phyloP scores from a whole-genome alignment of 805 yeast species.

The Kregervanrija pseudodelftensis region DNA sequence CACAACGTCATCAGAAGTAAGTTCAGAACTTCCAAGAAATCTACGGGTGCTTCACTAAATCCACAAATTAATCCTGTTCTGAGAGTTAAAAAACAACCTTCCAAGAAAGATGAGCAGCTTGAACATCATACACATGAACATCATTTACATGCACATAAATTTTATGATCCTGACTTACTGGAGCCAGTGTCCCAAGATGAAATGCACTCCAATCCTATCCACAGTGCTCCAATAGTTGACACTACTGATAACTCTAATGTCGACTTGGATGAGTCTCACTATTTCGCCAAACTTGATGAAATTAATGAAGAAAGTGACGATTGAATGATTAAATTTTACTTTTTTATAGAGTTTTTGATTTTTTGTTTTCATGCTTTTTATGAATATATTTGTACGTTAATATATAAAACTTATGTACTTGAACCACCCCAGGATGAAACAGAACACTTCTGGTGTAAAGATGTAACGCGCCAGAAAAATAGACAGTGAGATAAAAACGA shows the following conservation, averaged over 20 bases:
- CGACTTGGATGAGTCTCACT: too few species aligned
- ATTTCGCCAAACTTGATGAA: too few species aligned
- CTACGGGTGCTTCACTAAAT: conserved; percentile 6
- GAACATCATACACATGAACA: conserved; percentile 11
- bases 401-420: too few species aligned
- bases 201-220: not conserved
- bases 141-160: conserved; percentile 7
- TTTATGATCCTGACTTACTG: conserved; percentile 21
- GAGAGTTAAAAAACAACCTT: not conserved
- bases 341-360: too few species aligned
- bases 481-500: too few species aligned
- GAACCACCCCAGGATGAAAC: too few species aligned
- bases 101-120: not conserved
- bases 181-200: conserved; percentile 9
- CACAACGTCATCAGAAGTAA: conserved; percentile 78
- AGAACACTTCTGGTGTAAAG: too few species aligned
- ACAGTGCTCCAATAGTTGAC: not conserved
- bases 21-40: conserved; percentile 27
- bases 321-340: too few species aligned
- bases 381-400: too few species aligned
- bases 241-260: not conserved
- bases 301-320: too few species aligned
- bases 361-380: too few species aligned
- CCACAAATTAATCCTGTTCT: conserved; percentile 6
- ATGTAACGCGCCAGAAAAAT: too few species aligned